Evolutionary conservation across 495 filamentous ascomycete species (phyloP).

Genomic region (Tetracladium setigerum): DNA sequence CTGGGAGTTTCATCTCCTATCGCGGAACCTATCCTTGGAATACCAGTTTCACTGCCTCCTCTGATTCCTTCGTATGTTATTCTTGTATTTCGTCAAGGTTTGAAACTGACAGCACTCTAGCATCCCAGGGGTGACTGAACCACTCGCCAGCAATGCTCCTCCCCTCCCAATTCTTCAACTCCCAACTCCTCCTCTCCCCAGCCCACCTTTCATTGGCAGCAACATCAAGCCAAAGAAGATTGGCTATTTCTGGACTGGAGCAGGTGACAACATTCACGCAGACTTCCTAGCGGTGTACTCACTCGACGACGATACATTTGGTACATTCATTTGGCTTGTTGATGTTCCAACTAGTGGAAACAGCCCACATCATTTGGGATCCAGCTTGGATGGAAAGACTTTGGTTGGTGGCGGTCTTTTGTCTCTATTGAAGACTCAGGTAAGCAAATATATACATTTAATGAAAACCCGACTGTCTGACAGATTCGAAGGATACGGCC

Average conservation of each 20-base stretch:
- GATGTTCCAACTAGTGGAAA: conserved; percentile 56
- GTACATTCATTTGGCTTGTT: conserved; percentile 47
- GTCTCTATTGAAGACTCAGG: conserved; percentile 52
- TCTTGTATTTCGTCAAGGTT: too few species aligned
- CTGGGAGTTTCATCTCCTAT: conserved; percentile 3
- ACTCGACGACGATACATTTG: conserved; percentile 57
- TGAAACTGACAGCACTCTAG: not conserved
- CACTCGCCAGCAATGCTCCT: conserved; percentile 38
- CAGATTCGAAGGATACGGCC: conserved; percentile 40
- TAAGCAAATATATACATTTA: conserved; percentile 12
- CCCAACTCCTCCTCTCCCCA: conserved; percentile 47
- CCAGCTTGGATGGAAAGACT: conserved; percentile 53
- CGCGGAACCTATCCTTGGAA: conserved; percentile 4
- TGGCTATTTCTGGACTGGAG: conserved; percentile 56
- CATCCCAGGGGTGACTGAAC: conserved; percentile 49
- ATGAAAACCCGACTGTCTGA: not conserved
- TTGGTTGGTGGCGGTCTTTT: conserved; percentile 51
- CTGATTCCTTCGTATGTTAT: conserved; percentile 38
- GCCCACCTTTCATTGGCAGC: conserved; percentile 44
- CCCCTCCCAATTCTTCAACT: conserved; percentile 52
- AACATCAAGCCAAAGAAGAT: conserved; percentile 59
- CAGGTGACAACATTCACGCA: conserved; percentile 52
- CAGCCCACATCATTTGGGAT: conserved; percentile 51
- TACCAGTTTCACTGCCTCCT: conserved; percentile 32
- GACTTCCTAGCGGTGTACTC: conserved; percentile 55